phyloP scores from a whole-genome alignment of 2,329 filamentous ascomycete species.

The Cladosporium phlei region DNA sequence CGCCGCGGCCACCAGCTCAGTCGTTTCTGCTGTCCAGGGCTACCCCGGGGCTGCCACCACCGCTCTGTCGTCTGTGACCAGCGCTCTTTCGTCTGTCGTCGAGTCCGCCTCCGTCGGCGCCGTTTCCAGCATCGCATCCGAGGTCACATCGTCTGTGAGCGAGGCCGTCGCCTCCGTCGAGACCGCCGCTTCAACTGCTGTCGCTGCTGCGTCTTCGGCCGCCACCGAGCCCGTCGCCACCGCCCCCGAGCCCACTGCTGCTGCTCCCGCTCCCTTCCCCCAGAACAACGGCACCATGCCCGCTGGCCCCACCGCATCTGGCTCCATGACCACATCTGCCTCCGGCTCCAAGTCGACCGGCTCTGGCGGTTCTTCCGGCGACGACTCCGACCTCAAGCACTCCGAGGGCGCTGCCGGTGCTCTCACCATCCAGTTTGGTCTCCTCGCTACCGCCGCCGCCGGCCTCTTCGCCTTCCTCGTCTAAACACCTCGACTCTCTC shows the following conservation, averaged over 20 bases:
- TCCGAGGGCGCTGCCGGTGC: conserved; percentile 7
- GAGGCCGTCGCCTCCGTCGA: conserved; percentile 5
- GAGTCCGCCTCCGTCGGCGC: conserved; percentile 2
- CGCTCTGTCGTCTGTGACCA: background rate
- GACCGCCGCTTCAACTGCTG: background rate
- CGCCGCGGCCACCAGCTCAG: background rate
- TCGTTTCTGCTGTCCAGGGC: background rate
- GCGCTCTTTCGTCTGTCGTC: background rate
- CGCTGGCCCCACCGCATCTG: conserved; percentile 1
- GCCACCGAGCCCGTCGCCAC: background rate
- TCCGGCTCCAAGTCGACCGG: background rate
- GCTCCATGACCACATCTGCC: conserved; percentile 5
- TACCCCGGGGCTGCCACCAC: background rate
- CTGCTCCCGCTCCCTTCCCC: conserved; percentile 12
- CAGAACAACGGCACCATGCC: conserved; percentile 7
- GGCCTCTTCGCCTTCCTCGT: conserved; percentile 15
- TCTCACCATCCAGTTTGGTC: conserved; percentile 6
- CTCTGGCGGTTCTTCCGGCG: background rate
- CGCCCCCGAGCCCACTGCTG: background rate
- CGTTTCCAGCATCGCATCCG: background rate
- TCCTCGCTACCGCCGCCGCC: conserved; percentile 5
- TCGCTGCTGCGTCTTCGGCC: background rate
- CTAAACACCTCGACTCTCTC: conserved; percentile 3
- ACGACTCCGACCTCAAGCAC: background rate
- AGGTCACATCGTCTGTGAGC: too few species aligned